phyloP scores from a whole-genome alignment of 306 rosid genomes.

The Vachellia pachyceras region DNA sequence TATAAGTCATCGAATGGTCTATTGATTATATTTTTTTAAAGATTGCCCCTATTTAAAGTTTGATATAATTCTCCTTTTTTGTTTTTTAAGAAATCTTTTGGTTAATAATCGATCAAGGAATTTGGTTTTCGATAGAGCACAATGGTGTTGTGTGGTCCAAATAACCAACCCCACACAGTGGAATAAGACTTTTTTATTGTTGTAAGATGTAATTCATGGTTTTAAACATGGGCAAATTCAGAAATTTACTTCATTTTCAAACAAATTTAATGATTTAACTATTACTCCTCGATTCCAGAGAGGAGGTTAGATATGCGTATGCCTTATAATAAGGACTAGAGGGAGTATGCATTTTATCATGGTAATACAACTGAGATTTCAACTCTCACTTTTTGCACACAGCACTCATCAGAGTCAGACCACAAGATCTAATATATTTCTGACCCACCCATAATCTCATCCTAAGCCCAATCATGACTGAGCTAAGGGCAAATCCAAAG shows the following conservation, averaged over 20 bases:
- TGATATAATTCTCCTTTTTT: background rate
- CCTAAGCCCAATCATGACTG: background rate
- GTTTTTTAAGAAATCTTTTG: no score
- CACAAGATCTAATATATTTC: background rate
- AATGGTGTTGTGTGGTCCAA: no score
- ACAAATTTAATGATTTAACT: background rate
- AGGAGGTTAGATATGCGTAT: no score
- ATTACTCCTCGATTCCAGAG: no score
- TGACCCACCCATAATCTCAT: background rate
- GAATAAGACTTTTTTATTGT: no score
- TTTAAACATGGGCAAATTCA: background rate
- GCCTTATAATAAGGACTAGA: background rate
- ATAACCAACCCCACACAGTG: no score
- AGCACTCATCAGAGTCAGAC: background rate
- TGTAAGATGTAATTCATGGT: background rate
- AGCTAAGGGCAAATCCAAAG: background rate
- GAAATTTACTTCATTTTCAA: background rate
- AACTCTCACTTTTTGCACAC: background rate
- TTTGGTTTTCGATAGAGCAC: no score
- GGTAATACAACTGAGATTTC: background rate
- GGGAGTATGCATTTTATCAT: background rate
- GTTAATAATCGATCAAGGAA: no score
- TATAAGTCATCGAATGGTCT: background rate
- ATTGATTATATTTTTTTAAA: no score
- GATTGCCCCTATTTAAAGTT: background rate